Evolutionary conservation across 2,329 filamentous ascomycete species (phyloP).

Genomic region (Penicillium sp.): DNA sequence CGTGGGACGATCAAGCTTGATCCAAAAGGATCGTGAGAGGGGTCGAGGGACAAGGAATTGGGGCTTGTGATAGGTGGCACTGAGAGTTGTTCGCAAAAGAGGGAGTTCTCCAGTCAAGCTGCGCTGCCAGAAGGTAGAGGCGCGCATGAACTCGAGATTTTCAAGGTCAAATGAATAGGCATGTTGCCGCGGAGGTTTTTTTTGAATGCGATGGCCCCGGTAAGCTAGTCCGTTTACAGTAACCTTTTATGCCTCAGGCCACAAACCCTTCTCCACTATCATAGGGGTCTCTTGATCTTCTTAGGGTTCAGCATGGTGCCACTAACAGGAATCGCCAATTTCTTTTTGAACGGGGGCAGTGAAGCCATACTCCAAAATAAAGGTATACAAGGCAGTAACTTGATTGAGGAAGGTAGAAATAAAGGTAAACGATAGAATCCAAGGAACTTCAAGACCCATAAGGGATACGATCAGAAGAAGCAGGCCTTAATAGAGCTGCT

Average conservation of each 20-base stretch:
- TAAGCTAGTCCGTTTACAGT: background rate
- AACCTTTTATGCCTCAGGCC: background rate
- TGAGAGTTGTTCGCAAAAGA: background rate
- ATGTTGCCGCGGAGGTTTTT: background rate
- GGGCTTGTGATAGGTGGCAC: background rate
- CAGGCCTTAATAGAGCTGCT: background rate
- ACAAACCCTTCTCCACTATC: no score
- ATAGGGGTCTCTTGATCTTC: no score
- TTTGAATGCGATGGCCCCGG: background rate
- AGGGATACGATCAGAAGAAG: no score
- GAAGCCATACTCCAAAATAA: no score
- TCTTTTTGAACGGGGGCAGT: no score
- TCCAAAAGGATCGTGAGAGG: background rate
- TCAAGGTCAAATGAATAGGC: background rate
- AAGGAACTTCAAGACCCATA: no score
- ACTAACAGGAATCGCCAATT: no score
- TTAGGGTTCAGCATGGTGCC: no score
- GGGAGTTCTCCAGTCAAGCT: slow-evolving; percentile 13
- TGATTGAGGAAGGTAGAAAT: background rate
- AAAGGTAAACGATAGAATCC: no score
- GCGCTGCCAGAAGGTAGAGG: slow-evolving; percentile 21
- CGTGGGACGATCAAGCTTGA: slow-evolving; percentile 5
- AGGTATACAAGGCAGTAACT: background rate
- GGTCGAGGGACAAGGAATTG: background rate
- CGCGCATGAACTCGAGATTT: slow-evolving; percentile 21